Conservation (phyloP, 352 stramenopile species). For the Phytophthora sansomeana region DNA sequence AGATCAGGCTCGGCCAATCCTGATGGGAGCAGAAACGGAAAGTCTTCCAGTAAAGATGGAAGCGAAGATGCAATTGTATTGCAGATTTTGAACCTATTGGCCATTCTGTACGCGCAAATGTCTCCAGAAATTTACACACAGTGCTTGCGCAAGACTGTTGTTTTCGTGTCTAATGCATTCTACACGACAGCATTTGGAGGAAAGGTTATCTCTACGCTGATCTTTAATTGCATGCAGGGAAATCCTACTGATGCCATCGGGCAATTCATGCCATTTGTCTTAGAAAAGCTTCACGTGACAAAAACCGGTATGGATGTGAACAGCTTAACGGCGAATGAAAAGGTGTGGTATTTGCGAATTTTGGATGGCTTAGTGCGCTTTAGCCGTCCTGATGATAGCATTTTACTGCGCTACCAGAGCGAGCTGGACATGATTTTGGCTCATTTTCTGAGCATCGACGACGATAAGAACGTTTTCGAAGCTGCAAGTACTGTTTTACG, state of each 20-base stretch:
- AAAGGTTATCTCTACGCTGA: conserved; percentile 61
- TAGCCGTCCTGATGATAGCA: conserved; percentile 35
- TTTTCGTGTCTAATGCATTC: conserved; percentile 63
- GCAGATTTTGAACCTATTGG: conserved; percentile 69
- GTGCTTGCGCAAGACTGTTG: conserved; percentile 59
- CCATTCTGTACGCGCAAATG: conserved; percentile 68
- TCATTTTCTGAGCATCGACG: conserved; percentile 51
- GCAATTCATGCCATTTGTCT: conserved; percentile 50
- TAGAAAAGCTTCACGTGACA: conserved; percentile 56
- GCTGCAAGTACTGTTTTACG: conserved; percentile 49
- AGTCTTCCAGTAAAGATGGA: conserved; percentile 26
- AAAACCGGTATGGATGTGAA: conserved; percentile 43
- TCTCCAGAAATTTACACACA: conserved; percentile 66
- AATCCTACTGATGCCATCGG: conserved; percentile 48
- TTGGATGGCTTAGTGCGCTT: conserved; percentile 62
- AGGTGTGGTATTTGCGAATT: conserved; percentile 69
- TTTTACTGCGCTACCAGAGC: conserved; percentile 47
- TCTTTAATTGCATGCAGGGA: conserved; percentile 59
- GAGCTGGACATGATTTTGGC: conserved; percentile 53
- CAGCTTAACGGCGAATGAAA: conserved; percentile 66
- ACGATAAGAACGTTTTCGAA: conserved; percentile 73
- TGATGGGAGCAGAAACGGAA: conserved; percentile 27
- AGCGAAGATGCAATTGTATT: conserved; percentile 61
- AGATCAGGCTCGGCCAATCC: conserved; percentile 31
- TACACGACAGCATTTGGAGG: conserved; percentile 71